Evolutionary conservation across 2,329 filamentous ascomycete genomes (phyloP).

Genomic region (Colletotrichum karsti): DNA sequence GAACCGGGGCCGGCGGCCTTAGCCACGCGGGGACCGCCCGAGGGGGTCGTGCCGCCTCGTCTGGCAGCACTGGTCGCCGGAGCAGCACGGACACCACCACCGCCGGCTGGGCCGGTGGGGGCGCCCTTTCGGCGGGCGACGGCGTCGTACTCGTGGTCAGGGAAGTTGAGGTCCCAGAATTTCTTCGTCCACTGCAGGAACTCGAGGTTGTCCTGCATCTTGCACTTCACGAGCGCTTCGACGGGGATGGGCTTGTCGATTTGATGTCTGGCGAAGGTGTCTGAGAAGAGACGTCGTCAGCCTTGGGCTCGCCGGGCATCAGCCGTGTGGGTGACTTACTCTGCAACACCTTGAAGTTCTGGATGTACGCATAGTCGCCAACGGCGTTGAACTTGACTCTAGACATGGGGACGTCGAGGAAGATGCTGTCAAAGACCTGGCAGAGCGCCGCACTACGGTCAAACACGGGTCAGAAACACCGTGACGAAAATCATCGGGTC

Average conservation of each 20-base stretch:
- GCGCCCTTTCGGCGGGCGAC: slow-evolving; percentile 83
- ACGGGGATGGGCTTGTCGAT: slow-evolving; percentile 93
- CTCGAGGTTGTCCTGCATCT: slow-evolving; percentile 99
- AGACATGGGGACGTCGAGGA: slow-evolving; percentile 92
- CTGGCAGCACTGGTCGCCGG: slow-evolving; percentile 59
- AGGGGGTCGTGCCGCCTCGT: slow-evolving; percentile 70
- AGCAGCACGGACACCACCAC: slow-evolving; percentile 56
- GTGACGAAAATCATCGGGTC: slow-evolving; percentile 20
- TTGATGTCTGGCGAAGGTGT: slow-evolving; percentile 84
- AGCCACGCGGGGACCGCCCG: slow-evolving; percentile 56
- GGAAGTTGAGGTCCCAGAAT: slow-evolving; percentile 98
- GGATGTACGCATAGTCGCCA: slow-evolving; percentile 94
- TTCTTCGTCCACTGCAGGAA: slow-evolving; percentile 97
- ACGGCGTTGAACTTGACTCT: slow-evolving; percentile 99
- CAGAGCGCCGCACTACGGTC: slow-evolving; percentile 84
- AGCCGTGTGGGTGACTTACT: slow-evolving; percentile 65
- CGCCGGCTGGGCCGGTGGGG: slow-evolving; percentile 61
- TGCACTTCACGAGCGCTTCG: slow-evolving; percentile 91
- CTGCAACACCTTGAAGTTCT: slow-evolving; percentile 98
- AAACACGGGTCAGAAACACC: slow-evolving; percentile 33
- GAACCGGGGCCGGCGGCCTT: slow-evolving; percentile 61
- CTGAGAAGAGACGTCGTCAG: slow-evolving; percentile 50
- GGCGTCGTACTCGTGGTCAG: slow-evolving; percentile 96
- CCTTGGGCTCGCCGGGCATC: neutral
- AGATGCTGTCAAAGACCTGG: slow-evolving; percentile 99